Evolutionary conservation across 2,329 filamentous ascomycete genomes (phyloP).

Genomic region (Colletotrichum tropicicola): DNA sequence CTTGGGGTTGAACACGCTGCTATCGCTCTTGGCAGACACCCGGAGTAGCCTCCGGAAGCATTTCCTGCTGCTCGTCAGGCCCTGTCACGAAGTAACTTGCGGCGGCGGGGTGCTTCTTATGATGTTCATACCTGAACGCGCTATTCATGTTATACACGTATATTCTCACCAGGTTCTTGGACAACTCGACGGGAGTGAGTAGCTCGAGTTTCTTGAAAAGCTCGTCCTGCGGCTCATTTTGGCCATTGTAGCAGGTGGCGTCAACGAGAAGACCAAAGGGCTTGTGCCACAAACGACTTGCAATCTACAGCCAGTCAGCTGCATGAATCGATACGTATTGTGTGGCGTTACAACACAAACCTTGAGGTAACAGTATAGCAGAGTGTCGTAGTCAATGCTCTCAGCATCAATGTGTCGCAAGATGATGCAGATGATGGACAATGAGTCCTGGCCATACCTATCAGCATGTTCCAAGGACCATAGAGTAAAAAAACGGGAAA

Average conservation of each 20-base stretch:
- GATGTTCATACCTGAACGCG: slow-evolving; percentile 62
- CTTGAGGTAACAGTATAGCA: slow-evolving; percentile 75
- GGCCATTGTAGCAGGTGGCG: slow-evolving; percentile 75
- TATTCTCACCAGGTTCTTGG: slow-evolving; percentile 65
- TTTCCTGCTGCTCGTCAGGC: slow-evolving; percentile 53
- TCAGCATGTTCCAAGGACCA: not conserved
- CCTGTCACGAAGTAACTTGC: too few species aligned
- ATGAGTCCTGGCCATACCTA: slow-evolving; percentile 59
- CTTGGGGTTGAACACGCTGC: slow-evolving; percentile 70
- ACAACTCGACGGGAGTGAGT: slow-evolving; percentile 69
- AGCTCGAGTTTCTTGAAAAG: slow-evolving; percentile 71
- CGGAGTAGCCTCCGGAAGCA: slow-evolving; percentile 72
- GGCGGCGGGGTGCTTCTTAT: too few species aligned
- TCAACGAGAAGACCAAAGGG: slow-evolving; percentile 75
- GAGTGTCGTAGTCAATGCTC: slow-evolving; percentile 70
- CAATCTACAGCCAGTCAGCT: slow-evolving; percentile 57
- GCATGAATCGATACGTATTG: not conserved
- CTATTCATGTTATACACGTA: slow-evolving; percentile 82
- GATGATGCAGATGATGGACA: slow-evolving; percentile 75
- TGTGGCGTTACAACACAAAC: slow-evolving; percentile 34
- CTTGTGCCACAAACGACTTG: slow-evolving; percentile 74
- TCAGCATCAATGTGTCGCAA: slow-evolving; percentile 74
- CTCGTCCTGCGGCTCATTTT: slow-evolving; percentile 72
- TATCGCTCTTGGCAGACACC: slow-evolving; percentile 68
- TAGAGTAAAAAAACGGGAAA: not conserved